Evolutionary conservation across 352 stramenopile species (phyloP).

Genomic region (Globisporangium sylvaticum): DNA sequence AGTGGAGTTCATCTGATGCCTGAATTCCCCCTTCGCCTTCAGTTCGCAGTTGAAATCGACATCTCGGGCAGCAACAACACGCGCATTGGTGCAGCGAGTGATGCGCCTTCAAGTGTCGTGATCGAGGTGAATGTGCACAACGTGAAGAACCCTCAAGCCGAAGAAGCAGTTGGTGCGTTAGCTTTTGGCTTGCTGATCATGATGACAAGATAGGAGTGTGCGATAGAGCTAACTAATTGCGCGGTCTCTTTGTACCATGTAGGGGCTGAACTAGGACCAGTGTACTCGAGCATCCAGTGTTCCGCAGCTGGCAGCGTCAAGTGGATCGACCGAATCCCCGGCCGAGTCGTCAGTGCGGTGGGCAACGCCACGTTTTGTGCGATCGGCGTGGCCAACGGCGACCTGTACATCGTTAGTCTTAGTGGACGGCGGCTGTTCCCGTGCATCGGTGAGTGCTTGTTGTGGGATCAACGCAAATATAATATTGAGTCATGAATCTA

Average conservation of each 20-base stretch:
- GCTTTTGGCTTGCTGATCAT: neutral
- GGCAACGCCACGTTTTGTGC: conserved; percentile 69
- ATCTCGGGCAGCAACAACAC: conserved; percentile 1
- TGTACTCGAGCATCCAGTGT: conserved; percentile 76
- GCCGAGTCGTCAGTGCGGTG: conserved; percentile 42
- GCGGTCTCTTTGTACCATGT: neutral
- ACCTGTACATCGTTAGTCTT: conserved; percentile 61
- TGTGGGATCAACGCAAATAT: neutral
- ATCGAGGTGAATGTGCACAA: conserved; percentile 74
- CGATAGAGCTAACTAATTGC: neutral
- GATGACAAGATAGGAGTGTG: neutral
- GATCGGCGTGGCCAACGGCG: conserved; percentile 54
- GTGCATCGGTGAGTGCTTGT: conserved; percentile 47
- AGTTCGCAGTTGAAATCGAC: conserved; percentile 67
- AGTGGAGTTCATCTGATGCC: conserved; percentile 44
- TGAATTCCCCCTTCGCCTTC: conserved; percentile 48
- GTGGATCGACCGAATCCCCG: conserved; percentile 81
- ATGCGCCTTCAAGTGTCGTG: neutral
- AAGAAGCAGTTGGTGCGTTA: conserved; percentile 44
- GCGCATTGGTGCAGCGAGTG: neutral
- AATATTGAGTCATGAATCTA: neutral
- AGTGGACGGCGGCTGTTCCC: conserved; percentile 73
- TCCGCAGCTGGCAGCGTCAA: conserved; percentile 43
- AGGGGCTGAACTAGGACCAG: conserved; percentile 42
- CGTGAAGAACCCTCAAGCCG: conserved; percentile 33